A percentile compares a stretch with the other conserved stretches of the same genome.
These are phyloP conservation scores for Aspergillus hancockii DNA, from an alignment of 495 filamentous ascomycete genomes.

Conservation along the genomic window DNA sequence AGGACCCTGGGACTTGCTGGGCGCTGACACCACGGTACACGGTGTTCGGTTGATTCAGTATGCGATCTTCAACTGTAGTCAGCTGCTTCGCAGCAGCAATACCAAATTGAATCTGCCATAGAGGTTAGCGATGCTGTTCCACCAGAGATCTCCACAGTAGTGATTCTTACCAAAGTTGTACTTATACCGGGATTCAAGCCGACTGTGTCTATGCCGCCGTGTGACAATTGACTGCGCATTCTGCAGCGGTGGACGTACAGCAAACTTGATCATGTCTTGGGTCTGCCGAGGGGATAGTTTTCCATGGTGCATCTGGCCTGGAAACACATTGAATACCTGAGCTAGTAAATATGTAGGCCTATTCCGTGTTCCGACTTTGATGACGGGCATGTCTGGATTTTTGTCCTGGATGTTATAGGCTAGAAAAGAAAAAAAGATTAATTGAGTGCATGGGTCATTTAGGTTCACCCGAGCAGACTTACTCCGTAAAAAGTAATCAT, in stretches of 20 bases:
- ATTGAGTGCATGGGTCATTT: neutral
- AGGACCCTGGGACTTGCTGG: neutral
- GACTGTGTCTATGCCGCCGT: conserved; percentile 51
- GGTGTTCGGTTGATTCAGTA: neutral
- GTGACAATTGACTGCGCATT: conserved; percentile 68
- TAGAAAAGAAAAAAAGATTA: neutral
- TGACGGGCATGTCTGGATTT: conserved; percentile 51
- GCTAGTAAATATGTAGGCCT: conserved; percentile 64
- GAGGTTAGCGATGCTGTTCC: conserved; percentile 36
- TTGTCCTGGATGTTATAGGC: conserved; percentile 37
- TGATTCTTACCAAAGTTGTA: conserved; percentile 13
- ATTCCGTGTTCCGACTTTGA: conserved; percentile 62
- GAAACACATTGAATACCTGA: conserved; percentile 60
- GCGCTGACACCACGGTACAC: neutral
- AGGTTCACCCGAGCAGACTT: conserved; percentile 16
- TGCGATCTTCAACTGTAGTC: neutral
- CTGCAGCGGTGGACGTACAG: conserved; percentile 60
- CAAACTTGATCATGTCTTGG: conserved; percentile 64
- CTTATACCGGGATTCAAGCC: conserved; percentile 29
- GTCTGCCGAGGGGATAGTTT: conserved; percentile 60
- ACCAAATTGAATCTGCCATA: conserved; percentile 27
- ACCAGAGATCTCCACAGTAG: neutral
- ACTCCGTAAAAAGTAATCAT: conserved; percentile 49
- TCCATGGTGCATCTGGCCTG: conserved; percentile 58
- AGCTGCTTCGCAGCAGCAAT: neutral